Base-by-base conservation (phyloP, 2,329 filamentous ascomycete genomes). In the Penicillium sp. region DNA sequence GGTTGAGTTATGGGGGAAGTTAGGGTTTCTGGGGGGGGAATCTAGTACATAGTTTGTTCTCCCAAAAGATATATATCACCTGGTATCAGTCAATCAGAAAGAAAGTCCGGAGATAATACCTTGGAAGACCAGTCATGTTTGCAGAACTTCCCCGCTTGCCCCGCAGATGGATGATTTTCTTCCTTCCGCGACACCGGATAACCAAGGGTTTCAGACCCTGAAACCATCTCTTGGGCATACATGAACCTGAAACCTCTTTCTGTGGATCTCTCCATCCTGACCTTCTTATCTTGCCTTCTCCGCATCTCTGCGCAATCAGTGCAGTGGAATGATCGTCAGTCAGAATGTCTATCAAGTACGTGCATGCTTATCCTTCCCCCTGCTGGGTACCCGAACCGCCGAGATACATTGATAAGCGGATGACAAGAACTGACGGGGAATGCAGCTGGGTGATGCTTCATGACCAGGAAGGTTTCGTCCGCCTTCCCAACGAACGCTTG, bases 381-480 rank as follows among this genome's bases (percentile, higher is more conserved):
- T 52, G 46, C 47, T 37, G 37, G 7, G 47, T 33, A 21, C 31
- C 8, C 9, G 37, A 19, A 48, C 37, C 29, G 14, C 47, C 21
- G 47, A 48, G 13, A 35, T 48, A 19, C 37, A 44, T 6, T 29
- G 24, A 53, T 47, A 54, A 52, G 46, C 6, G 24, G 19, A 37
- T 21, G 3, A 43, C 7, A 19, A 35, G 8, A 19, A 22, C 47
- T 51, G 26, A 37, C n/a, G 14, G 6, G 16, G 43, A 45, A 29
- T n/a, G 37, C 73, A 90, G 88, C 74, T 97, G 93, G 93, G 93
- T 97, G 46, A 97, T 97, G 93, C 86, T 96, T 70, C 86, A 89
- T 70, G 84, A 89, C 70, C 72, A 74, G 48, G 78, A 83, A 59
- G 86, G 88, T 57, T 95, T 96, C 76, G 88, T 96, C 70, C 90